phyloP scores from a whole-genome alignment of 1,284 basidiomycete species.

The Cutaneotrichosporon curvatum region DNA sequence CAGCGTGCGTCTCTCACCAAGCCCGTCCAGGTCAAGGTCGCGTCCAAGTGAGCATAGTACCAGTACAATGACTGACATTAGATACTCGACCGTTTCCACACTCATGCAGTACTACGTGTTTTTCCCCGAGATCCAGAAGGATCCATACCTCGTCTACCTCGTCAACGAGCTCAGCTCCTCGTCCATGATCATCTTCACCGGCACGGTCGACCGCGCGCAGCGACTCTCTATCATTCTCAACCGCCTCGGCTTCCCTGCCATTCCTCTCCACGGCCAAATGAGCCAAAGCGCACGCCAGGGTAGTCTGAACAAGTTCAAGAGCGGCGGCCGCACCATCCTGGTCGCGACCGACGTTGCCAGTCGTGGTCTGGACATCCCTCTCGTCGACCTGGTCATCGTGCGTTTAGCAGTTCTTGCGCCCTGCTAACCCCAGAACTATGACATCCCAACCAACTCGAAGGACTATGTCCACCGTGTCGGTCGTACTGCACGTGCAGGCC shows the following conservation, averaged over 20 bases:
- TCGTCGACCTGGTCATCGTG: constrained; percentile 85
- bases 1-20: constrained; percentile 93
- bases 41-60: constrained; percentile 64
- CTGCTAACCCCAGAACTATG: constrained; percentile 61
- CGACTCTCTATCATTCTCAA: constrained; percentile 83
- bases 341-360: constrained; percentile 97
- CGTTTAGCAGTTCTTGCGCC: constrained; percentile 5
- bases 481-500: constrained; percentile 90
- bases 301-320: constrained; percentile 94
- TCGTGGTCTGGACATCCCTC: constrained; percentile 91
- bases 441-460: constrained; percentile 96
- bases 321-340: constrained; percentile 91
- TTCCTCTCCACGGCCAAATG: constrained; percentile 92
- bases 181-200: constrained; percentile 92
- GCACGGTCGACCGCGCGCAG: constrained; percentile 91
- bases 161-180: constrained; percentile 84
- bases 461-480: constrained; percentile 99
- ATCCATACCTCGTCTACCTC: constrained; percentile 83
- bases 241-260: constrained; percentile 85
- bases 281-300: constrained; percentile 89
- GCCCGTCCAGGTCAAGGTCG: constrained; percentile 91
- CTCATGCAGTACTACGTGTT: constrained; percentile 94
- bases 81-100: constrained; percentile 95
- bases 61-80: constrained; percentile 37
- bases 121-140: constrained; percentile 87